Conservation (phyloP, 2,329 filamentous ascomycete species). For the Nannizziopsis barbatae region DNA sequence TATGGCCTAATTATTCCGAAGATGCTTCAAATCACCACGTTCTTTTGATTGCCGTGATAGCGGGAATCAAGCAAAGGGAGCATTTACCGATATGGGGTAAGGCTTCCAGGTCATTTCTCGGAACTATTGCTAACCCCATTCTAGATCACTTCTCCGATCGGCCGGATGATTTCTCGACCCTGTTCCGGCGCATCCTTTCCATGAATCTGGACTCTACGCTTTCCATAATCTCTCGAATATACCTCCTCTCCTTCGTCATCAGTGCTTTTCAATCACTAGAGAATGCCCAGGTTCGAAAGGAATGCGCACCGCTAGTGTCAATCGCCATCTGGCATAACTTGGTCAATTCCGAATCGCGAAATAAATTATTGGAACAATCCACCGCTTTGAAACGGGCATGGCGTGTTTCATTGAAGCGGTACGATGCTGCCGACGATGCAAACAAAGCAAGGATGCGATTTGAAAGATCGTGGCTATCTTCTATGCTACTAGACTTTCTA, state of each 20-base stretch:
- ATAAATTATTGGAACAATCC: slow-evolving; percentile 59
- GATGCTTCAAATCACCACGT: slow-evolving; percentile 87
- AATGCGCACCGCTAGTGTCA: slow-evolving; percentile 88
- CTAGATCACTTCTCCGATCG: slow-evolving; percentile 64
- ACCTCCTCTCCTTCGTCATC: slow-evolving; percentile 83
- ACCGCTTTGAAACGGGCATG: slow-evolving; percentile 77
- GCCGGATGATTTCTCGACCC: slow-evolving; percentile 68
- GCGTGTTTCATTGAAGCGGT: slow-evolving; percentile 76
- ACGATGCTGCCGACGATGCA: slow-evolving; percentile 70
- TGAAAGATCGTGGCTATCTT: slow-evolving; percentile 87
- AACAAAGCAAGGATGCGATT: slow-evolving; percentile 73
- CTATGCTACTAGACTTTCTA: slow-evolving; percentile 72
- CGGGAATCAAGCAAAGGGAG: slow-evolving; percentile 80
- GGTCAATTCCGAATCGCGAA: slow-evolving; percentile 62
- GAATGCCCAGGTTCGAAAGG: slow-evolving; percentile 76
- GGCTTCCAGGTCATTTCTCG: not conserved
- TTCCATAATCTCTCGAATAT: slow-evolving; percentile 56
- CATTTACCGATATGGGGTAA: slow-evolving; percentile 76
- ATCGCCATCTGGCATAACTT: slow-evolving; percentile 95
- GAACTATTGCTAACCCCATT: slow-evolving; percentile 24
- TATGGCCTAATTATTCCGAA: slow-evolving; percentile 88
- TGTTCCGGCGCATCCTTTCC: slow-evolving; percentile 82
- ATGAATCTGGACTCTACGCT: slow-evolving; percentile 66
- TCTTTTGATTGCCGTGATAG: slow-evolving; percentile 70
- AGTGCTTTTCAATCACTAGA: slow-evolving; percentile 90